phyloP scores from a whole-genome alignment of 192 early-diverging fungal species.

The Dissophora globulifera region DNA sequence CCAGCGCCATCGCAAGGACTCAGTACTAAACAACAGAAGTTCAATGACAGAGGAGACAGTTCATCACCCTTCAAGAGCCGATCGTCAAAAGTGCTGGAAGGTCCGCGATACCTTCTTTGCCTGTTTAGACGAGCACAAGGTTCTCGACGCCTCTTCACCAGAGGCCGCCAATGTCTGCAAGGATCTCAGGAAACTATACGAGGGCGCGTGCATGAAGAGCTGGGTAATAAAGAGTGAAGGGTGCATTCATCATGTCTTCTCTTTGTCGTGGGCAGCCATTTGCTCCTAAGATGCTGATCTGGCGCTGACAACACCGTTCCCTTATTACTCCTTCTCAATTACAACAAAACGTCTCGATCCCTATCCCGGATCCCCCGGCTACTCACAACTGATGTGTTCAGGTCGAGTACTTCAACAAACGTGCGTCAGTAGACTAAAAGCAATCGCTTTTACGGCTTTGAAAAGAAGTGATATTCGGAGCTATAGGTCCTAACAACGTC shows the following conservation, averaged over 20 bases:
- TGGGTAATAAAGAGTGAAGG: conserved; percentile 75
- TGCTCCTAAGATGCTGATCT: background rate
- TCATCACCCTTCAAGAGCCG: conserved; percentile 68
- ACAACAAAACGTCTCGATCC: no score
- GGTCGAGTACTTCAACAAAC: conserved; percentile 69
- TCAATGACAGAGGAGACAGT: conserved; percentile 33
- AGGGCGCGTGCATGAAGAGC: conserved; percentile 74
- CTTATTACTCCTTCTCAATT: no score
- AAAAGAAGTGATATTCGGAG: no score
- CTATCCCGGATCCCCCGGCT: background rate
- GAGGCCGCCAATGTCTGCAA: conserved; percentile 59
- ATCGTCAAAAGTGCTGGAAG: conserved; percentile 81
- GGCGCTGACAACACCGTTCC: no score
- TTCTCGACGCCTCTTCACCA: conserved; percentile 63
- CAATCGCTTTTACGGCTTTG: no score
- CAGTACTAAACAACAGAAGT: no score
- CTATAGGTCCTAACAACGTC: no score
- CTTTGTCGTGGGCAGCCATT: no score
- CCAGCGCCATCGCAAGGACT: no score
- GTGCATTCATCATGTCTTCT: no score
- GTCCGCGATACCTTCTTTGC: conserved; percentile 81
- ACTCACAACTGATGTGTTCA: conserved; percentile 5
- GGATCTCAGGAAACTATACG: conserved; percentile 64
- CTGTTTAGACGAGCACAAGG: conserved; percentile 75
- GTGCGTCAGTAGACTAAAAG: conserved; percentile 28